Evolutionary conservation across 352 stramenopile species (phyloP), one percentile per base, ranked within the genome.

Genomic region (Vaucheria bursata): DNA sequence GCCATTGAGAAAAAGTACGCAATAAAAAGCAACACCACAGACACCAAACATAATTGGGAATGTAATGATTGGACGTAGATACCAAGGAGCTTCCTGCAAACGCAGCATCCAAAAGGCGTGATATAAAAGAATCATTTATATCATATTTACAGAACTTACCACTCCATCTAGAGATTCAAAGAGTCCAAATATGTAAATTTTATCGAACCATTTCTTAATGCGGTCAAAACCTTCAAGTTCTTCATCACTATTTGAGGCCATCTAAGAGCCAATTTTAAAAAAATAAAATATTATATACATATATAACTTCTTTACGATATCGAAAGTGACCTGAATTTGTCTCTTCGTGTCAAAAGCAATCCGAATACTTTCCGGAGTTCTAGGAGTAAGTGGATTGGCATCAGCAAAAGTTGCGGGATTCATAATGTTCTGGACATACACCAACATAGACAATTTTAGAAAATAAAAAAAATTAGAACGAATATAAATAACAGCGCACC

Each of bases 371-470:
- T 82, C 71, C 39, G 77, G 77, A 32, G 77, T 82, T 40, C 77
- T 52, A 31, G 77, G 77, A 4, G 45, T 67, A 34, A 82, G 71
- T 12, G 77, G 77, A 39, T 82, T 82, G 1, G 77, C 35, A 45
- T 82, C 77, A 0, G 76, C 77, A 64, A 82, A 82, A 3, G 77
- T 78, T 5, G 77, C 71, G 0, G 77, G 77, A 64, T 82, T 82
- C 77, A 82, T 82, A 74, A 82, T 82, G 72, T 82, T 82, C 5
- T 69, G 59, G 12, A n/a, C n/a, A n/a, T n/a, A n/a, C n/a, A n/a
- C n/a, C n/a, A n/a, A n/a, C n/a, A n/a, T n/a, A n/a, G n/a, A n/a
- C n/a, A n/a, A n/a, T n/a, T n/a, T n/a, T n/a, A n/a, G n/a, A n/a
- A n/a, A n/a, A n/a, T n/a, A n/a, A n/a, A n/a, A n/a, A n/a, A n/a